Base-by-base conservation (phyloP, 768 basidiomycete genomes). In the Mycena crocata region DNA sequence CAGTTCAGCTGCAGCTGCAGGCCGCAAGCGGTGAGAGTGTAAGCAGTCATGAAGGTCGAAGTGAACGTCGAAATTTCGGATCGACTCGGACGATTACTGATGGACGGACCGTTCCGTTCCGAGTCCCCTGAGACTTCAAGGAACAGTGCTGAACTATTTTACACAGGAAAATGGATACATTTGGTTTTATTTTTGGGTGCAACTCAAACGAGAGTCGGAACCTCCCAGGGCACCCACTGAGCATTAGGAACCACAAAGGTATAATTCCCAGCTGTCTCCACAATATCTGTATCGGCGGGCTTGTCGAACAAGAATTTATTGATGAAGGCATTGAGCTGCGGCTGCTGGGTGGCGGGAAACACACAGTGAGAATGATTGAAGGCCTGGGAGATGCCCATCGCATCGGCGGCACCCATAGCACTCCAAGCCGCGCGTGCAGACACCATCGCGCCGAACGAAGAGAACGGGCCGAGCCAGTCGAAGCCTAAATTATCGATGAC, bases 401-500 rank as follows among this genome's bases (percentile, higher is more conserved):
- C 70, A 60, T 85, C 80, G n/a, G 81, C 50, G 4, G 82, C 80
- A 26, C 85, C 84, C 55, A 88, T 74, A 7, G 86, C 87, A 72
- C 84, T 76, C 75, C 77, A 89, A 28, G 86, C 76, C 56, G 81
- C 82, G 69, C 83, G 82, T 34, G 83, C 85, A 3, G 85, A 83
- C 61, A 78, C 83, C 81, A 85, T 83, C 71, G 84, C 85, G 5
- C 87, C 87, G 74, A 77, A 88, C 3, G 79, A 79, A 42, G 81
- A 82, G 64, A 82, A 74, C 23, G 85, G 83, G 28, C 87, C 85
- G 37, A 89, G 80, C 88, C 88, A 89, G 64, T 83, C 85, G 54
- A 81, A 81, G 59, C 84, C 81, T 8, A 85, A 84, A 74, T 89
- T 87, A 73, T 88, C 87, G 70, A 85, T 86, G 62, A 85, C 77